These are phyloP conservation scores for Daldinia loculata DNA, from an alignment of 495 filamentous ascomycete species.

Conservation along the genomic window DNA sequence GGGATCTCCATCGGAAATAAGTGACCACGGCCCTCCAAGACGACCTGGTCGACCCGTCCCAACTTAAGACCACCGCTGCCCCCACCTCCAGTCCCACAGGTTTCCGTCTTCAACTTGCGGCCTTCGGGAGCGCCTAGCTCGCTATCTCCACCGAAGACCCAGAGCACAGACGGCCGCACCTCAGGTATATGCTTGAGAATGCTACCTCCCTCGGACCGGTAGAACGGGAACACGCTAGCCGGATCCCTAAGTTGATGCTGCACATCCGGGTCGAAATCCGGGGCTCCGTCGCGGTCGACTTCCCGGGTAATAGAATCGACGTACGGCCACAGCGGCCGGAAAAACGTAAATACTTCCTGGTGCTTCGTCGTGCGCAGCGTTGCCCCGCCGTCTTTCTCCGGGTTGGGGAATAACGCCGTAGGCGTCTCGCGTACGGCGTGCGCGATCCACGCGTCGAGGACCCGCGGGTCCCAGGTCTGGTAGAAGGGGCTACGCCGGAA, in stretches of 20 bases:
- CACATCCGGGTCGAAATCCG: conserved; percentile 43
- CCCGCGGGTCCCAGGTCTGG: conserved; percentile 74
- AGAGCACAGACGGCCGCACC: conserved; percentile 82
- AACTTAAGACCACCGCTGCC: conserved; percentile 70
- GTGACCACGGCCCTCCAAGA: conserved; percentile 76
- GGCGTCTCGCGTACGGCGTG: conserved; percentile 73
- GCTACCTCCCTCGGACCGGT: conserved; percentile 72
- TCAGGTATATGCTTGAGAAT: conserved; percentile 71
- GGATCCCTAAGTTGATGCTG: background rate
- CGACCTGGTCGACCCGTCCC: conserved; percentile 75
- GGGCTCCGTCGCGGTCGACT: conserved; percentile 42
- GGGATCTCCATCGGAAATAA: conserved; percentile 85
- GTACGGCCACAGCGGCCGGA: conserved; percentile 51
- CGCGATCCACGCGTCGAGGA: conserved; percentile 69
- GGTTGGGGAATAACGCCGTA: conserved; percentile 62
- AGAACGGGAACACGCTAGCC: conserved; percentile 65
- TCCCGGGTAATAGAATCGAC: conserved; percentile 18
- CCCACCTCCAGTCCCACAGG: conserved; percentile 70
- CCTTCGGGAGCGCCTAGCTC: conserved; percentile 64
- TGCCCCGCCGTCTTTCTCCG: conserved; percentile 43
- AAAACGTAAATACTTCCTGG: conserved; percentile 66
- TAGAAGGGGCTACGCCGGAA: conserved; percentile 74
- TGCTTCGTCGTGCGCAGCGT: conserved; percentile 71
- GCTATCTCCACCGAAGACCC: conserved; percentile 76
- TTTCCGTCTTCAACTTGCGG: conserved; percentile 65